Evolutionary conservation across 495 filamentous ascomycete genomes (phyloP), one percentile per base, ranked within the genome.

Genomic region (Mycothermus thermophilus): DNA sequence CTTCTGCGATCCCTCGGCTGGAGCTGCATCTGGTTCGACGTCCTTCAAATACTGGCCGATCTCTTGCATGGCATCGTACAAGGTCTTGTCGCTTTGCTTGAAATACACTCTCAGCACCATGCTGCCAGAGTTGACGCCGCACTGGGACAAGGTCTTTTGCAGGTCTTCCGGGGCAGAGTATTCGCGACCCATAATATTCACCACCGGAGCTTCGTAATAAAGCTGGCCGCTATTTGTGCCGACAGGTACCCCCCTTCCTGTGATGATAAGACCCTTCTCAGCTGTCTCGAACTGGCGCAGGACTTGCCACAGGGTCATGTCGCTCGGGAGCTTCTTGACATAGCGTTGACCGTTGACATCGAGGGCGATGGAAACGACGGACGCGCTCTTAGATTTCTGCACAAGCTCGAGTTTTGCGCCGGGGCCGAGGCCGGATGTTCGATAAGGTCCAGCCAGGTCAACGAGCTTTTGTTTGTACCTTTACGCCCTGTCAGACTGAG

Each of bases 371-470:
- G 77, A 81, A 34, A 97, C 76, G 20, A 81, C 76, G 8, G 83
- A 76, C 2, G 87, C 79, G 0, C 83, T 85, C 30, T 74, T 78
- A 19, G 84, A 88, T 34, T 74, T 69, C 40, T 79, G 73, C n/a
- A 93, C 77, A 30, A 96, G 79, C 45, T 97, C 86, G 14, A 97
- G 70, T 45, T 92, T 93, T 17, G 90, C 87, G 19, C 90, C 90
- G 11, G 83, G 71, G 5, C 66, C 65, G 8, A 97, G 75, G 35
- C 86, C 86, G 1, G 87, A 82, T 21, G 88, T 78, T n/a, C 88
- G 79, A 55, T 83, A 80, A 22, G 79, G 75, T 12, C 79, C 71
- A 9, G 85, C 87, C 7, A 96, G 67, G 50, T 95, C 84, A 9
- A 97, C 57, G 19, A 74, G 65, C 50, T 87, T 92, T 46, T 81